phyloP scores from a whole-genome alignment of 306 rosid species.

The Quercus ilex region DNA sequence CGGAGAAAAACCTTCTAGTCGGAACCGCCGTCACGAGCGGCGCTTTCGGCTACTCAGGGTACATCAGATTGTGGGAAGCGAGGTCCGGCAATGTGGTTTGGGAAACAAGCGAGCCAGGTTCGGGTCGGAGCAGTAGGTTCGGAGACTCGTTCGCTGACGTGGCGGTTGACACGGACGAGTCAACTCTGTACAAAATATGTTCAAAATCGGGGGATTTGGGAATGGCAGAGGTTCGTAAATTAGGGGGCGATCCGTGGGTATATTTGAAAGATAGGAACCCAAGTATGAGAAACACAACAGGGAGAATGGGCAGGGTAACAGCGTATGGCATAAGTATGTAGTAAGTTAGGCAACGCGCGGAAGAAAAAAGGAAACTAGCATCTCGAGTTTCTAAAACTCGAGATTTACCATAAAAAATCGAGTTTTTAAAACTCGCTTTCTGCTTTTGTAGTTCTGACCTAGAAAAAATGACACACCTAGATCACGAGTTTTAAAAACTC shows the following conservation, averaged over 20 bases:
- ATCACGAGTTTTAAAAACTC: no score
- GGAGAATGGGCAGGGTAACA: no score
- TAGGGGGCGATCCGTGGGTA: constrained; percentile 82
- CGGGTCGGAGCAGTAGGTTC: constrained; percentile 74
- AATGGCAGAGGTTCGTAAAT: constrained; percentile 72
- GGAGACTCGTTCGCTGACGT: constrained; percentile 77
- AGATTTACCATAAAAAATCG: no score
- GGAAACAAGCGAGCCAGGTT: constrained; percentile 86
- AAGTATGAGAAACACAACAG: constrained; percentile 34
- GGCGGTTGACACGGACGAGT: constrained; percentile 58
- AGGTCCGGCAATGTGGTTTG: constrained; percentile 67
- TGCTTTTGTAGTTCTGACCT: no score
- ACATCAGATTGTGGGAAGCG: constrained; percentile 73
- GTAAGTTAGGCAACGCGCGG: no score
- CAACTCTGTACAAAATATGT: constrained; percentile 64
- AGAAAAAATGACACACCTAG: no score
- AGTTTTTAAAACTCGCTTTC: no score
- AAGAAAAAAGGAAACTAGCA: no score
- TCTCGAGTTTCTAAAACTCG: no score
- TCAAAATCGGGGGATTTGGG: constrained; percentile 84
- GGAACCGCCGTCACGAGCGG: constrained; percentile 57
- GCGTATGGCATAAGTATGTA: no score
- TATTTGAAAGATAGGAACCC: constrained; percentile 81
- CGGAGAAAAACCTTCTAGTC: constrained; percentile 46
- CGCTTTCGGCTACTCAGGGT: constrained; percentile 80